phyloP scores from a whole-genome alignment of 768 basidiomycete genomes.

The Suillus brevipes region DNA sequence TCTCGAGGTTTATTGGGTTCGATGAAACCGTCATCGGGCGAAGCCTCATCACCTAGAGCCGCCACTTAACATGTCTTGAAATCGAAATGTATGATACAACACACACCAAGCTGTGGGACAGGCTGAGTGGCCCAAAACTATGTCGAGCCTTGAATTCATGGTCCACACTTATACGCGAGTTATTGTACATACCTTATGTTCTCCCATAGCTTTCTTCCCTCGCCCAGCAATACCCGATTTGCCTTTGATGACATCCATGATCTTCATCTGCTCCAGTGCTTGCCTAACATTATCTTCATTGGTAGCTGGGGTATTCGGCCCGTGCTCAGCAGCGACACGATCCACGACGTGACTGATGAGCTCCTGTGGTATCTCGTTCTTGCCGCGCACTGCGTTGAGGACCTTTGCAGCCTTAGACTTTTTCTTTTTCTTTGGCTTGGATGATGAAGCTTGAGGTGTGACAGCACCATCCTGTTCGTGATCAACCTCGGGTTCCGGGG shows the following conservation, averaged over 20 bases:
- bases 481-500: constrained; percentile 32
- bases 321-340: constrained; percentile 61
- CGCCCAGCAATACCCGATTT: constrained; percentile 75
- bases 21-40: constrained; percentile 81
- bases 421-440: constrained; percentile 84
- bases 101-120: constrained; percentile 80
- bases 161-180: not conserved
- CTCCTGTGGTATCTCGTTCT: constrained; percentile 55
- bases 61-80: not conserved
- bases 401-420: constrained; percentile 69
- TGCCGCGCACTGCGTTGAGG: constrained; percentile 48
- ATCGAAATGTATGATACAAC: not conserved
- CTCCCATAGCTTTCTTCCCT: constrained; percentile 79
- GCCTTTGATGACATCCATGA: constrained; percentile 84
- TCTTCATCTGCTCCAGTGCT: constrained; percentile 74
- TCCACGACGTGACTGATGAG: constrained; percentile 68
- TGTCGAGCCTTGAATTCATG: not conserved
- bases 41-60: constrained; percentile 56
- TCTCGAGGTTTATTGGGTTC: constrained; percentile 75
- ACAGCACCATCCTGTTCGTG: constrained; percentile 14
- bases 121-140: constrained; percentile 99
- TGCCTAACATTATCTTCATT: constrained; percentile 67
- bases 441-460: constrained; percentile 36
- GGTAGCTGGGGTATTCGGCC: constrained; percentile 41
- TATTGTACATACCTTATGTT: constrained; percentile 71